Conservation (phyloP, 2,329 filamentous ascomycete species). For the Ascochyta koolunga region DNA sequence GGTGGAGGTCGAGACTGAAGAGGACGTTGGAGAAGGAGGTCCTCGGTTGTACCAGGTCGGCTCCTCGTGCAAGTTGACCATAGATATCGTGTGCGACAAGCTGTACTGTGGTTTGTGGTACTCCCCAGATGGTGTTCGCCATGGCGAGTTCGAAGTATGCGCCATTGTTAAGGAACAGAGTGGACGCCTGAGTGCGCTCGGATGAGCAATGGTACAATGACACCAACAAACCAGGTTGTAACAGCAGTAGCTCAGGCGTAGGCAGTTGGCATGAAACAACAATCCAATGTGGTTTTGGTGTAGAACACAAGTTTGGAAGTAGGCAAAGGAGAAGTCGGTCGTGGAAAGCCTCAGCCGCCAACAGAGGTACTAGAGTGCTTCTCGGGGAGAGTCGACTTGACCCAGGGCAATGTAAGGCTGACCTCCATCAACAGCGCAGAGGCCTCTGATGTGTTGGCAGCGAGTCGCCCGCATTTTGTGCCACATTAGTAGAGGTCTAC, state of each 20-base stretch:
- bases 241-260: constrained; percentile 21
- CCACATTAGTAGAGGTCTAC: constrained; percentile 46
- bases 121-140: constrained; percentile 40
- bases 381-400: constrained; percentile 23
- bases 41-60: constrained; percentile 44
- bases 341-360: constrained; percentile 37
- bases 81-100: constrained; percentile 48
- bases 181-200: neutral
- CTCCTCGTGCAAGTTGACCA: constrained; percentile 50
- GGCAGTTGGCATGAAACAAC: constrained; percentile 28
- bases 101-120: constrained; percentile 44
- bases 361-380: constrained; percentile 47
- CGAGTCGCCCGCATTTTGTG: constrained; percentile 43
- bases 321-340: constrained; percentile 31
- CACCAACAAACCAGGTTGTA: constrained; percentile 20
- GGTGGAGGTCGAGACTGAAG: constrained; percentile 47
- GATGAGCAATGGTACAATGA: constrained; percentile 23
- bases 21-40: constrained; percentile 46
- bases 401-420: constrained; percentile 28
- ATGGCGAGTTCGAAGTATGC: constrained; percentile 43
- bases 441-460: constrained; percentile 51
- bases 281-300: constrained; percentile 33
- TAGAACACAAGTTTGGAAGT: constrained; percentile 32
- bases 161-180: constrained; percentile 40
- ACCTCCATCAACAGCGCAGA: constrained; percentile 34